phyloP scores from a whole-genome alignment of 495 filamentous ascomycete species.

The Thermochaetoides thermophila region DNA sequence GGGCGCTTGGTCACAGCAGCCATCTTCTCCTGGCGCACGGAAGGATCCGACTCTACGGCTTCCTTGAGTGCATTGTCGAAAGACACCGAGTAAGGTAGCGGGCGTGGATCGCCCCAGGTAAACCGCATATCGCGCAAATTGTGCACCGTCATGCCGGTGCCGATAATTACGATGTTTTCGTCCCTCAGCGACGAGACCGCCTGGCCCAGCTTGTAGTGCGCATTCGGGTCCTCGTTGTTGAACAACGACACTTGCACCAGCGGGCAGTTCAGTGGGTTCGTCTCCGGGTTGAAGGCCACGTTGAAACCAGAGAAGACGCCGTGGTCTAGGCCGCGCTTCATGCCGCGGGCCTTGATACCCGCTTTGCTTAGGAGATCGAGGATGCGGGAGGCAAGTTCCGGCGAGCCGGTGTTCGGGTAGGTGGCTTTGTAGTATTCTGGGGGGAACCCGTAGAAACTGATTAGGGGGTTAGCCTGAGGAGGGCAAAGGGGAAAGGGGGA shows the following conservation, averaged over 20 bases:
- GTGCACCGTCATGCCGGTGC: conserved; percentile 78
- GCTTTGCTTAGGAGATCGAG: conserved; percentile 41
- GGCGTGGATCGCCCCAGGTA: conserved; percentile 27
- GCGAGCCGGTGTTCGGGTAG: conserved; percentile 55
- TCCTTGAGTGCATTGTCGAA: conserved; percentile 71
- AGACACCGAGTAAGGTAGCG: conserved; percentile 50
- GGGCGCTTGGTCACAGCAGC: conserved; percentile 40
- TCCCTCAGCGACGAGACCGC: conserved; percentile 55
- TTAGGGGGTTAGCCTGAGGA: background rate
- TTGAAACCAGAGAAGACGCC: conserved; percentile 67
- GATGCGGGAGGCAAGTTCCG: conserved; percentile 49
- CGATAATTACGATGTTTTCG: conserved; percentile 58
- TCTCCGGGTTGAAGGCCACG: conserved; percentile 51
- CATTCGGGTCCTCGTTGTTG: conserved; percentile 47
- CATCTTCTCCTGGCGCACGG: conserved; percentile 47
- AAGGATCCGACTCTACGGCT: conserved; percentile 39
- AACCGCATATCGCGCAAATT: conserved; percentile 56
- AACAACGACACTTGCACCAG: conserved; percentile 73
- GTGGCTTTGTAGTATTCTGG: conserved; percentile 41
- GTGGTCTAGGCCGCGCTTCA: conserved; percentile 63
- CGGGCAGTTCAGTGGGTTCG: conserved; percentile 64
- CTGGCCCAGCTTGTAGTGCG: conserved; percentile 57
- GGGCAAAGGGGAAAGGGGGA: background rate
- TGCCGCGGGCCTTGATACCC: conserved; percentile 48
- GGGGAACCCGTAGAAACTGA: conserved; percentile 67